Conservation (phyloP, 1,284 basidiomycete species). For the Ganoderma resinaceum region DNA sequence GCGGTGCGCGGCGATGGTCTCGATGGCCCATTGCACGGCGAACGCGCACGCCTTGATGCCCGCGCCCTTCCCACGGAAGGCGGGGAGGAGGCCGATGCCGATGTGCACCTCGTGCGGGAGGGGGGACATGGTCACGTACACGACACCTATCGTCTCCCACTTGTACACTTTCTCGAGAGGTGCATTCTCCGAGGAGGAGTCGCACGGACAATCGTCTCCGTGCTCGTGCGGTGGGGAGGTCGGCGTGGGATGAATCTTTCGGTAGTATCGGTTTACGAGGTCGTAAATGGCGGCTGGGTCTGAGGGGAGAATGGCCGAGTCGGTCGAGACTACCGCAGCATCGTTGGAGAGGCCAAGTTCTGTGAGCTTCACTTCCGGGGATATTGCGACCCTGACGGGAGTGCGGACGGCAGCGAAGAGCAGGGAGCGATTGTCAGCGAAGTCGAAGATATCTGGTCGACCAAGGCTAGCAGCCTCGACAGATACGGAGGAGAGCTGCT, state of each 20-base stretch:
- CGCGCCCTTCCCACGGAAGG: constrained; percentile 48
- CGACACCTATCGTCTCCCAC: constrained; percentile 45
- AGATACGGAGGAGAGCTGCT: constrained; percentile 17
- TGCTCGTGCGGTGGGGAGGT: neutral
- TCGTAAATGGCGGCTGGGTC: neutral
- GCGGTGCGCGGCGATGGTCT: constrained; percentile 56
- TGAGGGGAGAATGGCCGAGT: neutral
- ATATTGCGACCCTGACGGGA: constrained; percentile 2
- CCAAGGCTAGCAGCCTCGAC: constrained; percentile 20
- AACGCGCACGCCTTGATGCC: constrained; percentile 53
- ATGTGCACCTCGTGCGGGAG: constrained; percentile 55
- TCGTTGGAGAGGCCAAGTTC: neutral
- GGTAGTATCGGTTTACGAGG: neutral
- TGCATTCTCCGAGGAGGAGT: neutral
- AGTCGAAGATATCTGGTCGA: constrained; percentile 16
- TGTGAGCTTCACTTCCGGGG: neutral
- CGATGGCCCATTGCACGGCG: constrained; percentile 56
- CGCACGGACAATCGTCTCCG: neutral
- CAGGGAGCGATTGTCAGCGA: constrained; percentile 20
- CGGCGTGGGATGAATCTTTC: neutral
- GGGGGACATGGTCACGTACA: constrained; percentile 49
- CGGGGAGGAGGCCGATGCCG: constrained; percentile 53
- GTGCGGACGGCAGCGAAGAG: constrained; percentile 27
- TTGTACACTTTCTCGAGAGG: neutral
- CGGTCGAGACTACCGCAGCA: neutral